phyloP scores from a whole-genome alignment of 495 filamentous ascomycete genomes.

The Hypoxylon subgilvum region DNA sequence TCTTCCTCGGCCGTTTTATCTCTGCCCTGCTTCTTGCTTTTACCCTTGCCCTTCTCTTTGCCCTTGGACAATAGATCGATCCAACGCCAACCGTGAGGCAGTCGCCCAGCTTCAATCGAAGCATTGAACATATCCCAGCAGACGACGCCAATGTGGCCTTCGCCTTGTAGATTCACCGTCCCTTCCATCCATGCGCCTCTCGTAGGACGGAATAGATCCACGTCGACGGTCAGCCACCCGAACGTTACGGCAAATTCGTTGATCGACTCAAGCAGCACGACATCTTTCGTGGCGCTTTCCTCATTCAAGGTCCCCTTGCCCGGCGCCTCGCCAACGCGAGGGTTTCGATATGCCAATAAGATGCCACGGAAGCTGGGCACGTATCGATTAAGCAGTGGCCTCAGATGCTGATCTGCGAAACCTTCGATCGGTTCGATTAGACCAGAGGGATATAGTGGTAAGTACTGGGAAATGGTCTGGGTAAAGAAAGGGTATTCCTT shows the following conservation, averaged over 20 bases:
- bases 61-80: conserved; percentile 46
- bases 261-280: conserved; percentile 45
- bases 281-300: conserved; percentile 41
- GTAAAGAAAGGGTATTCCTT: conserved; percentile 54
- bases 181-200: conserved; percentile 59
- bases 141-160: conserved; percentile 56
- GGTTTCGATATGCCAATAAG: conserved; percentile 53
- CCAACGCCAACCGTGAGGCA: conserved; percentile 56
- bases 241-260: conserved; percentile 56
- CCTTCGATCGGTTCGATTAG: conserved; percentile 53
- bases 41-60: conserved; percentile 24
- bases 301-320: conserved; percentile 47
- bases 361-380: conserved; percentile 53
- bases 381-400: conserved; percentile 54
- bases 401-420: conserved; percentile 51
- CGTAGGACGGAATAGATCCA: conserved; percentile 51
- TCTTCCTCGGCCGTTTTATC: conserved; percentile 28
- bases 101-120: conserved; percentile 53
- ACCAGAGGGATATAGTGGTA: conserved; percentile 53
- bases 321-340: conserved; percentile 52
- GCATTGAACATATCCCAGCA: conserved; percentile 60
- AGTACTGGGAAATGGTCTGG: conserved; percentile 55
- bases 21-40: conserved; percentile 18
- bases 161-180: conserved; percentile 53
- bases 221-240: conserved; percentile 55